Evolutionary conservation across 1,284 basidiomycete genomes (phyloP).

Genomic region (Kwoniella shivajii): DNA sequence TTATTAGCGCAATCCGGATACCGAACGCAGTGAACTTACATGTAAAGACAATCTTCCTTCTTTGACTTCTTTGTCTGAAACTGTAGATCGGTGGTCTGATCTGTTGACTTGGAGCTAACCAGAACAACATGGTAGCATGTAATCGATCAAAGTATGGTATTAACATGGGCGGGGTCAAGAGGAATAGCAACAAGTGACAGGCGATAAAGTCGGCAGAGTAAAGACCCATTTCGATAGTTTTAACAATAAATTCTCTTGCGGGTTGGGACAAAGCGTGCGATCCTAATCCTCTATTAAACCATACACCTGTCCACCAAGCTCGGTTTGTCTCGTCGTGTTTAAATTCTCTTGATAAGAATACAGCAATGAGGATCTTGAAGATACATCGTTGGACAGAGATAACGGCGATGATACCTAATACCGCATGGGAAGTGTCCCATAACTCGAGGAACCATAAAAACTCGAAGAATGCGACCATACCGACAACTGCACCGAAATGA

Average conservation of each 20-base stretch:
- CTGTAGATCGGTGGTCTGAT: slow-evolving; percentile 92
- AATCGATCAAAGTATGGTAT: slow-evolving; percentile 84
- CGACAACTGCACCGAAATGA: slow-evolving; percentile 75
- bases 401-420: slow-evolving; percentile 81
- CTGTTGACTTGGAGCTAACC: slow-evolving; percentile 70
- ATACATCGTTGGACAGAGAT: slow-evolving; percentile 86
- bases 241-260: slow-evolving; percentile 91
- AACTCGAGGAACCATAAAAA: slow-evolving; percentile 62
- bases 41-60: slow-evolving; percentile 74
- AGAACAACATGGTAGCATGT: slow-evolving; percentile 81
- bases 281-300: slow-evolving; percentile 91
- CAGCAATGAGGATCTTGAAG: slow-evolving; percentile 87
- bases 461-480: slow-evolving; percentile 89
- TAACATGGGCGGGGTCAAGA: slow-evolving; percentile 76
- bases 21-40: slow-evolving; percentile 38
- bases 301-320: slow-evolving; percentile 96
- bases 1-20: not conserved
- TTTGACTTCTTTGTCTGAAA: slow-evolving; percentile 79
- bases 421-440: slow-evolving; percentile 89
- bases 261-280: slow-evolving; percentile 87
- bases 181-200: slow-evolving; percentile 64
- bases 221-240: slow-evolving; percentile 93
- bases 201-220: slow-evolving; percentile 78
- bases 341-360: slow-evolving; percentile 92
- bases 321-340: slow-evolving; percentile 97